phyloP scores from a whole-genome alignment of 1,284 basidiomycete species.

The Cryptococcus maquisensis region DNA sequence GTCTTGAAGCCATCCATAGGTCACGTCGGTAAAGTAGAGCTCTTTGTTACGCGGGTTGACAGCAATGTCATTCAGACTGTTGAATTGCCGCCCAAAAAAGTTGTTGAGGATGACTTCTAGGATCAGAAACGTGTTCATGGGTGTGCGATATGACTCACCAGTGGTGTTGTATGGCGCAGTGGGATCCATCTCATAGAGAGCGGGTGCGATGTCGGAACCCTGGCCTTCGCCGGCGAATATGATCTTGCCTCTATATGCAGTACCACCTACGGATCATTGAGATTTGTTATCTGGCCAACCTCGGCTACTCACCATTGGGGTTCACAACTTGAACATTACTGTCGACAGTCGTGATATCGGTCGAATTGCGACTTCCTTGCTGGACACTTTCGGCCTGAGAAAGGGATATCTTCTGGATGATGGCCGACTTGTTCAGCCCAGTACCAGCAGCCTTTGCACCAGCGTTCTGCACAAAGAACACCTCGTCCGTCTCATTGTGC shows the following conservation, averaged over 20 bases:
- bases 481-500: slow-evolving; percentile 57
- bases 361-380: slow-evolving; percentile 48
- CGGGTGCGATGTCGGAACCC: slow-evolving; percentile 57
- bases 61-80: slow-evolving; percentile 71
- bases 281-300: neutral
- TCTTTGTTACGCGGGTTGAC: slow-evolving; percentile 53
- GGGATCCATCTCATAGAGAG: slow-evolving; percentile 63
- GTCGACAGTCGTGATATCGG: slow-evolving; percentile 52
- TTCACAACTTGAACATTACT: slow-evolving; percentile 57
- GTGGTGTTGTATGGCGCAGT: slow-evolving; percentile 59
- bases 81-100: slow-evolving; percentile 69
- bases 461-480: slow-evolving; percentile 56
- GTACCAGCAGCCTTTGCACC: slow-evolving; percentile 45
- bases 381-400: slow-evolving; percentile 46
- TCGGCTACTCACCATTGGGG: slow-evolving; percentile 59
- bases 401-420: slow-evolving; percentile 52
- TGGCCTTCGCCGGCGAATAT: slow-evolving; percentile 66
- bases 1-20: slow-evolving; percentile 31
- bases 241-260: slow-evolving; percentile 55
- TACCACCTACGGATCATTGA: slow-evolving; percentile 54
- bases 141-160: slow-evolving; percentile 15
- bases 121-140: neutral
- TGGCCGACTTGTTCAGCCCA: slow-evolving; percentile 51
- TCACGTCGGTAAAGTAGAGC: neutral
- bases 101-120: slow-evolving; percentile 59